Conservation (phyloP, 805 yeast species). For the Martiniozyma abietophila region DNA sequence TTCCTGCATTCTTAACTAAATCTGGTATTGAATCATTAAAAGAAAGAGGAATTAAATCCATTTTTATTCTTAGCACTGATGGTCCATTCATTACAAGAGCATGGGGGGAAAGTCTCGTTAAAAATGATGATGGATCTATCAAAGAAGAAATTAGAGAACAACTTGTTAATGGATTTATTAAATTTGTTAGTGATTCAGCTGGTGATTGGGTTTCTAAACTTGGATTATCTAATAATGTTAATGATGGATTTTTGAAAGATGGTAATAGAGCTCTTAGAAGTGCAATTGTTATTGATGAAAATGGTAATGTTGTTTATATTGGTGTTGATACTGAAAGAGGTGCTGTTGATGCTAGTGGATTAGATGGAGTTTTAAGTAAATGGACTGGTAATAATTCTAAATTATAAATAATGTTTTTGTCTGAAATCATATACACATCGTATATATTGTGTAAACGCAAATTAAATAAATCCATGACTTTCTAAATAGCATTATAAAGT, state of each 20-base stretch:
- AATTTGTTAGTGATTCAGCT: constrained; percentile 51
- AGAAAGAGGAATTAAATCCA: constrained; percentile 30
- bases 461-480: too few relatives aligned
- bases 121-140: constrained; percentile 17
- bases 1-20: constrained; percentile 31
- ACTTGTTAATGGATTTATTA: constrained; percentile 19
- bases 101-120: constrained; percentile 41
- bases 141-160: constrained; percentile 1
- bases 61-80: constrained; percentile 32
- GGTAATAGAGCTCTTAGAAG: constrained; percentile 36
- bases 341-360: constrained; percentile 10
- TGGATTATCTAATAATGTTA: constrained; percentile 9
- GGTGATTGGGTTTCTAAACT: constrained; percentile 8
- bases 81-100: constrained; percentile 35
- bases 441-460: too few relatives aligned
- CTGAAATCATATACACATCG: too few relatives aligned
- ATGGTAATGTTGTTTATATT: constrained; percentile 22
- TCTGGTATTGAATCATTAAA: constrained; percentile 25
- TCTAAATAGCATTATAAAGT: too few relatives aligned
- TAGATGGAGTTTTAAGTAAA: constrained; percentile 10
- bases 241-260: constrained; percentile 8
- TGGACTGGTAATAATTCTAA: constrained; percentile 1
- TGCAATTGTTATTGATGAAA: constrained; percentile 55
- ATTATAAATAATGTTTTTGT: constrained; percentile 1
- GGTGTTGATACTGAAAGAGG: constrained; percentile 37